A percentile compares a stretch with the other conserved stretches of the same genome.
Evolutionary conservation across 78 protist species (phyloP).

Genomic region (Speleostelium caveatum): DNA sequence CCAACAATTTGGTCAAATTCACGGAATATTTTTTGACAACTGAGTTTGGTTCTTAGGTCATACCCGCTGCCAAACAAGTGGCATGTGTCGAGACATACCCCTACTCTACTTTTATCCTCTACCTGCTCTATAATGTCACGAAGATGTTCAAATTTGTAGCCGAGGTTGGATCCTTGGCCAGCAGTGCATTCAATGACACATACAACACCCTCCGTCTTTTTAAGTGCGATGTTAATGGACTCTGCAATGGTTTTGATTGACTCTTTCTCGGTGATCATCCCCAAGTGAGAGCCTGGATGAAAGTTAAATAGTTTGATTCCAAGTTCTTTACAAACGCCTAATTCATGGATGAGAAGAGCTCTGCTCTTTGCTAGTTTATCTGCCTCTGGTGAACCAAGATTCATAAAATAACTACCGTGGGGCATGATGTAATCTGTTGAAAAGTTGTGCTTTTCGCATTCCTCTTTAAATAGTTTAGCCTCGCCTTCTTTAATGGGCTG

Average conservation of each 20-base stretch:
- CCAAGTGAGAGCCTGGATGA: conserved; percentile 82
- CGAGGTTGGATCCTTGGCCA: conserved; percentile 64
- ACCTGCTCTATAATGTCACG: conserved; percentile 53
- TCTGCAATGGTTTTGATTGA: conserved; percentile 44
- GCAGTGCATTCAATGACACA: conserved; percentile 77
- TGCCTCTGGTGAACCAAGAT: conserved; percentile 54
- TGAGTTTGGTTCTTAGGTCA: conserved; percentile 30
- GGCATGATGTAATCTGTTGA: conserved; percentile 42
- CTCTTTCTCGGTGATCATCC: conserved; percentile 19
- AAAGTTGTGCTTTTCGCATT: not conserved
- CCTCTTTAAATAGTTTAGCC: conserved; percentile 4
- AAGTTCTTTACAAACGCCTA: conserved; percentile 44
- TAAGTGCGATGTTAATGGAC: conserved; percentile 28
- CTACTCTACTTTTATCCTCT: conserved; percentile 73
- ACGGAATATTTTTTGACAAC: conserved; percentile 27
- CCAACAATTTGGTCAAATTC: conserved; percentile 83
- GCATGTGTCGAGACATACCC: conserved; percentile 89
- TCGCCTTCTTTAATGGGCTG: not conserved
- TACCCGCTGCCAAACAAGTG: conserved; percentile 86
- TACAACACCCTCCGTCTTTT: conserved; percentile 12
- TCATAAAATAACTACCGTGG: conserved; percentile 77
- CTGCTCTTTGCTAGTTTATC: conserved; percentile 21
- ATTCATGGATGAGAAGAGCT: conserved; percentile 43
- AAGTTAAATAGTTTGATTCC: conserved; percentile 70
- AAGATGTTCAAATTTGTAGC: conserved; percentile 76